Conservation (phyloP, 345 rosid species). For the Turritis glabra region DNA sequence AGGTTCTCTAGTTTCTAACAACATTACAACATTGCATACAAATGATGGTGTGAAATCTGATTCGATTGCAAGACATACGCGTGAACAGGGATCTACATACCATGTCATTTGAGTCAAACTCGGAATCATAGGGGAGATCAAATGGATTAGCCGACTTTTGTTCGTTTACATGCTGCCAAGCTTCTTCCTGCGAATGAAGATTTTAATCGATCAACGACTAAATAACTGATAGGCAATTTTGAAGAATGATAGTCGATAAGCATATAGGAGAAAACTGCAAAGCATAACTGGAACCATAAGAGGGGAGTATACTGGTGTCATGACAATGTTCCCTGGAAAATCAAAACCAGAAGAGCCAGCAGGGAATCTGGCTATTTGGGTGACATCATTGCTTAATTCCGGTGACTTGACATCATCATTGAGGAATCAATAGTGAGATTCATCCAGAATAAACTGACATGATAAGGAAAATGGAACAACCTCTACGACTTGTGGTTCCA, state of each 20-base stretch:
- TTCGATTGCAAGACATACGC: neutral
- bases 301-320: conserved; percentile 44
- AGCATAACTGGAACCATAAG: conserved; percentile 44
- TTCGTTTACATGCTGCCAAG: conserved; percentile 40
- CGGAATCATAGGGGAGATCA: conserved; percentile 82
- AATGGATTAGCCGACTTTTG: conserved; percentile 83
- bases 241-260: conserved; percentile 5
- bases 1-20: conserved; percentile 16
- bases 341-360: conserved; percentile 39
- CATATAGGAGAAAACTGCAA: conserved; percentile 36
- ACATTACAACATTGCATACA: neutral
- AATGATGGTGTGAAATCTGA: conserved; percentile 10
- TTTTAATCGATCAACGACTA: neutral
- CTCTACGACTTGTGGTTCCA: conserved; percentile 46
- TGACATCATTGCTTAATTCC: conserved; percentile 42
- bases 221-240: conserved; percentile 8
- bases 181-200: conserved; percentile 50
- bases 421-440: conserved; percentile 26
- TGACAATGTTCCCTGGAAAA: conserved; percentile 35
- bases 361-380: conserved; percentile 35
- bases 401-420: conserved; percentile 36
- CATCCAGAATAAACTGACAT: conserved; percentile 6
- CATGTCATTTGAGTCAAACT: conserved; percentile 57
- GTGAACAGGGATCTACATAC: conserved; percentile 46
- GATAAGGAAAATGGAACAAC: conserved; percentile 38